Evolutionary conservation across 257 asterid species (phyloP).

Genomic region (Nicotiana tabacum): DNA sequence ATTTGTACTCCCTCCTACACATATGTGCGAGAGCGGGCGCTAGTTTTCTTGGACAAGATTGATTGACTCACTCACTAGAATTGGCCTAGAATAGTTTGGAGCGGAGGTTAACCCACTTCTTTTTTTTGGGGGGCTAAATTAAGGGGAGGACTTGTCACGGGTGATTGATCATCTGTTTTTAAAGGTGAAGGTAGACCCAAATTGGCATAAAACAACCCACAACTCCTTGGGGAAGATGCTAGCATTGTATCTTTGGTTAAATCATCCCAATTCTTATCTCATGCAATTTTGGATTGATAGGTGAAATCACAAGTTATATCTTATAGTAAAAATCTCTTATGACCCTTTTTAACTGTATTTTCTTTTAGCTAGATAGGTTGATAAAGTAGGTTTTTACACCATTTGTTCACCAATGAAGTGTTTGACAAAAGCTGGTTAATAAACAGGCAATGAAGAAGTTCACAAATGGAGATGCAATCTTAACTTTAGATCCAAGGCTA

Average conservation of each 20-base stretch:
- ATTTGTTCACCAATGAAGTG: not conserved
- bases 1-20: not conserved
- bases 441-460: constrained; percentile 80
- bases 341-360: not conserved
- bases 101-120: not conserved
- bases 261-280: not conserved
- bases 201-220: too few species aligned
- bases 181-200: too few species aligned
- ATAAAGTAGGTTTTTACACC: too few species aligned
- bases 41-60: not conserved
- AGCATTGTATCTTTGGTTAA: not conserved
- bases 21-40: not conserved
- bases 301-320: not conserved
- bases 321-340: not conserved
- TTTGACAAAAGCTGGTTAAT: not conserved
- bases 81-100: not conserved
- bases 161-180: too few species aligned
- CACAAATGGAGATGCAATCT: constrained; percentile 64
- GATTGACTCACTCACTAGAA: not conserved
- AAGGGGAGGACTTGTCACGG: too few species aligned
- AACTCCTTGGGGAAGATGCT: not conserved
- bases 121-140: not conserved
- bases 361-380: not conserved
- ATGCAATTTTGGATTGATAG: not conserved
- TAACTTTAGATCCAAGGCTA: constrained; percentile 69